Conservation (phyloP, 257 asterid genomes). For the Rhazya stricta region DNA sequence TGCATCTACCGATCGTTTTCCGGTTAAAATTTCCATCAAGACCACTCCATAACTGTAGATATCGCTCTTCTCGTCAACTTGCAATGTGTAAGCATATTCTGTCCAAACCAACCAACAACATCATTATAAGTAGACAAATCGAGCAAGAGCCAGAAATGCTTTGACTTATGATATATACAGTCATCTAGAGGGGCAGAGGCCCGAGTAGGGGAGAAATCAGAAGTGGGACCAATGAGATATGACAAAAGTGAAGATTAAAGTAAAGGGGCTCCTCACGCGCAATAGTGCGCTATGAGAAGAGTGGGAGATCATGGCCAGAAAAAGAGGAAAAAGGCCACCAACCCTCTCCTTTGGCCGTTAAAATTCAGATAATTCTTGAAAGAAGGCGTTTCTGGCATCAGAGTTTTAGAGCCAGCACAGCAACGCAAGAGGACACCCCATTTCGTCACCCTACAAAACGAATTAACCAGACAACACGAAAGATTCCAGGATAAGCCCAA, state of each 20-base stretch:
- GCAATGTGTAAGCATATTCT: constrained; percentile 91
- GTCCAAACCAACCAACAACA: constrained; percentile 9
- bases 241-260: constrained; percentile 34
- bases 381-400: too few species aligned
- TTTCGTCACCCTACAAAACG: constrained; percentile 50
- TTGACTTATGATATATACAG: constrained; percentile 19
- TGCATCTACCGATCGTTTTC: constrained; percentile 65
- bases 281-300: constrained; percentile 41
- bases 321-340: constrained; percentile 9
- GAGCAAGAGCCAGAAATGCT: background rate
- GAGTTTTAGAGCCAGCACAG: constrained; percentile 7
- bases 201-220: constrained; percentile 21
- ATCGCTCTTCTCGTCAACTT: constrained; percentile 95
- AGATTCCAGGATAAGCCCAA: constrained; percentile 2
- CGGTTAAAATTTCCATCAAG: constrained; percentile 70
- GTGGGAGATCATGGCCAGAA: constrained; percentile 39
- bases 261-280: constrained; percentile 40
- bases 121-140: background rate
- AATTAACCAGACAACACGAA: constrained; percentile 28
- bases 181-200: background rate
- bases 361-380: background rate
- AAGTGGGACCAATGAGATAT: constrained; percentile 48
- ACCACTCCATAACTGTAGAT: constrained; percentile 91
- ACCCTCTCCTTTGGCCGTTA: background rate
- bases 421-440: constrained; percentile 18